A percentile compares a stretch with the other conserved stretches of the same genome.
These are phyloP conservation scores for Jacaranda mimosifolia DNA, from an alignment of 257 asterid species.

Conservation along the genomic window DNA sequence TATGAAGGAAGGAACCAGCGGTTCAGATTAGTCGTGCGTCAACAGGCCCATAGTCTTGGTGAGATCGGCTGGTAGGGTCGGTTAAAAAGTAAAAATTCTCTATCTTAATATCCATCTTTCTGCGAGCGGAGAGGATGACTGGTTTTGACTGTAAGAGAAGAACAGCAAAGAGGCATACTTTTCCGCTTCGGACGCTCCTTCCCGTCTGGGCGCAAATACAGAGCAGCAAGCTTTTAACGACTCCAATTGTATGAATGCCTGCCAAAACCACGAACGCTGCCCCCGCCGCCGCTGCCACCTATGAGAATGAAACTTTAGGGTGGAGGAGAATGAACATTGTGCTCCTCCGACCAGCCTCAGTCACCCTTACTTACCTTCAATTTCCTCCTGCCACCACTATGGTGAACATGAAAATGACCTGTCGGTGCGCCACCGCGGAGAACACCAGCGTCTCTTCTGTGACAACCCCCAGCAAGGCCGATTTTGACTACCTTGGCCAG, in stretches of 20 bases:
- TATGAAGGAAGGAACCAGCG: too few species aligned
- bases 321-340: constrained; percentile 29
- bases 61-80: too few species aligned
- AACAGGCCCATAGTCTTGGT: too few species aligned
- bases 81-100: background rate
- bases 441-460: constrained; percentile 58
- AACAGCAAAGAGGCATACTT: too few species aligned
- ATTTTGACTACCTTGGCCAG: constrained; percentile 83
- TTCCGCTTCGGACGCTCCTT: background rate
- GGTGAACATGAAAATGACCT: constrained; percentile 18
- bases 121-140: background rate
- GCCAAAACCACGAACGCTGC: constrained; percentile 9
- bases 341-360: constrained; percentile 26
- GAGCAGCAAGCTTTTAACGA: too few species aligned
- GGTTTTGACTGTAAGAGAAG: background rate
- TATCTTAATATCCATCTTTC: background rate
- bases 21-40: too few species aligned
- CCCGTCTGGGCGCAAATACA: too few species aligned
- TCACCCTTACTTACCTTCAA: constrained; percentile 14
- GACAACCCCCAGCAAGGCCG: constrained; percentile 54
- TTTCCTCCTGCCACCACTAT: constrained; percentile 6
- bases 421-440: constrained; percentile 44
- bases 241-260: constrained; percentile 33
- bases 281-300: constrained; percentile 1
- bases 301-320: constrained; percentile 8